Base-by-base conservation (phyloP, 2,329 filamentous ascomycete species). In the Fusarium zealandicum region DNA sequence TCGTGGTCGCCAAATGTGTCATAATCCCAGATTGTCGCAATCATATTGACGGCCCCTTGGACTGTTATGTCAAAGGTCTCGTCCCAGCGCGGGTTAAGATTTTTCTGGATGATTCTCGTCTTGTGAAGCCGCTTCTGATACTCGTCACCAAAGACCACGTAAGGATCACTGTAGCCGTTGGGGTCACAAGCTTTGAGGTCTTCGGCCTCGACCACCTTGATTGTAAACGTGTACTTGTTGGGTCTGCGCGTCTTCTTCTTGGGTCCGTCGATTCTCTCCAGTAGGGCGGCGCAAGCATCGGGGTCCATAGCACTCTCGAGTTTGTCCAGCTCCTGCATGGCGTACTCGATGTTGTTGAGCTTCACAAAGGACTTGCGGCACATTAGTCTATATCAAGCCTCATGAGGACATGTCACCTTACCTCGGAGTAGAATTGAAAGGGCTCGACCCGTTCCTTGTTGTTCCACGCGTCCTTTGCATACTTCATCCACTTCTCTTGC, bases 111-210 rank as follows among this genome's bases (percentile, higher is more conserved):
- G 61, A 96, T 92, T 61, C 93, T 87, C 16, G 93, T 98, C 77
- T 98, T 98, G 61, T 92, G 90, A 46, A 99, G 83, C 27, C 95
- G 90, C 76, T 98, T 98, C 73, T 98, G 93, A 70, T 96, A 98
- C 73, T 99, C 95, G 69, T 99, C 95, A 39, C 93, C 91, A 59
- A 99, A 85, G 13, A 99, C 93, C 25, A 99, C 92, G 69, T 99
- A 99, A 1, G 95, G 95, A 75, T 99, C 95, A 71, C 93, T 98
- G 61, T 89, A 86, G 30, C 95, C 95, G 67, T 90, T 96, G 65
- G 96, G 88, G 73, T 99, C 95, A 71, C 95, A 98, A n/a, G 95
- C 92, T 75, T 98, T 98, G 65, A 99, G 80, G 68, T 99, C 95
- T 75, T 99, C 95, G 8, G 91, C 95, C 75, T 99, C 95, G 20